Base-by-base conservation (phyloP, 768 basidiomycete species). In the Tulasnella calospora region DNA sequence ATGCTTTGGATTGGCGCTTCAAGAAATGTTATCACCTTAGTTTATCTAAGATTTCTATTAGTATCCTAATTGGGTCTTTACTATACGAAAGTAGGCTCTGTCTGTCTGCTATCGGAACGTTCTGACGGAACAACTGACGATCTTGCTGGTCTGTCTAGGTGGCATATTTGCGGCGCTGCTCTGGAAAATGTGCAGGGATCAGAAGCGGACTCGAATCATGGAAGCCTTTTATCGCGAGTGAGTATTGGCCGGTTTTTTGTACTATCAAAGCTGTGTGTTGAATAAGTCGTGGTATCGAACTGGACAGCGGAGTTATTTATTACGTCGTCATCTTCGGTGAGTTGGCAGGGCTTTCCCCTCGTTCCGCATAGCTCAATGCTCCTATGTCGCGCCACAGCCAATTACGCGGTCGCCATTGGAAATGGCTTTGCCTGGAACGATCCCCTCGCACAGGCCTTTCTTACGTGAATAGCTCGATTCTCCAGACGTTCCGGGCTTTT, bases 161-260 rank as follows among this genome's bases (percentile, higher is more conserved):
- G 61, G 61, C n/a, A 73, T 73, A 41, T 73, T 73, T 47, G 36
- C 36, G 8, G 40, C 46, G 10, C 3, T 47, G 71, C 6, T 73
- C 30, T 47, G 36, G n/a, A 73, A 27, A 40, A 41, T 73, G 46
- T 73, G 17, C 40, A 33, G 27, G 12, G 40, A 41, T 6, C 33
- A 47, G 19, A 27, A 8, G 35, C 13, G 23, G 36, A 41, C 71
- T 40, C 21, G 71, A 27, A n/a, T 73, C 35, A 27, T 73, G 23
- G 71, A 41, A 27, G 46, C 46, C 23, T 73, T 73, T 23, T 73
- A 41, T 33, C 40, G 71, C 27, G 71, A 73, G 71, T 73, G 36
- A 44, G 44, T 17, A 44, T 17, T 2, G 1, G 13, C 13, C 2
- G 9, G 0, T 17, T 33, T 13, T 3, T 12, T 33, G 27, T 35